A percentile compares a stretch with the other conserved stretches of the same genome.
These are phyloP conservation scores for Persicaria tinctoria DNA, from an alignment of 148 eudicot genomes.

Conservation along the genomic window DNA sequence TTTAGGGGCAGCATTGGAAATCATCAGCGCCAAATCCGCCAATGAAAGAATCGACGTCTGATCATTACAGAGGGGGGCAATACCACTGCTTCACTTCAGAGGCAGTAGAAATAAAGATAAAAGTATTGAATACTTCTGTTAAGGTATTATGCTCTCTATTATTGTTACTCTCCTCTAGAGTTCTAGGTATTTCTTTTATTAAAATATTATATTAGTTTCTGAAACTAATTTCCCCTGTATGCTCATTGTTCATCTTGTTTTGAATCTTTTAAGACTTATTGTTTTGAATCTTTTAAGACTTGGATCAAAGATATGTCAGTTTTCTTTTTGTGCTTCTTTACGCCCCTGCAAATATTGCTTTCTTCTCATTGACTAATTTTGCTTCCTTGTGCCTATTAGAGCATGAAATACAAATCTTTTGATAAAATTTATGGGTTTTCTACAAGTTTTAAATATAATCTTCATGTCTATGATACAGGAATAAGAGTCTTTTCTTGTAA, in stretches of 20 bases:
- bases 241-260: neutral
- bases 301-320: neutral
- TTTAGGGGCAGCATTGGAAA: no score
- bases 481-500: no score
- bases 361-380: no score
- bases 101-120: constrained; percentile 79
- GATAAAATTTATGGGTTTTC: no score
- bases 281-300: no score
- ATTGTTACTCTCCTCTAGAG: constrained; percentile 5
- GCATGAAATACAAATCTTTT: no score
- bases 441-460: no score
- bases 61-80: no score
- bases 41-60: no score
- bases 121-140: constrained; percentile 68
- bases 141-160: constrained; percentile 47
- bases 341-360: neutral
- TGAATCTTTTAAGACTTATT: neutral
- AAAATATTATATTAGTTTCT: neutral
- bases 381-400: no score
- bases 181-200: constrained; percentile 4
- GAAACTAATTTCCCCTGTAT: neutral
- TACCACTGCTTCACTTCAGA: constrained; percentile 62
- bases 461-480: no score
- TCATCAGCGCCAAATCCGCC: no score
- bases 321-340: neutral